Evolutionary conservation across 805 yeast genomes (phyloP).

Genomic region (Ogataea trehaloabstinens): DNA sequence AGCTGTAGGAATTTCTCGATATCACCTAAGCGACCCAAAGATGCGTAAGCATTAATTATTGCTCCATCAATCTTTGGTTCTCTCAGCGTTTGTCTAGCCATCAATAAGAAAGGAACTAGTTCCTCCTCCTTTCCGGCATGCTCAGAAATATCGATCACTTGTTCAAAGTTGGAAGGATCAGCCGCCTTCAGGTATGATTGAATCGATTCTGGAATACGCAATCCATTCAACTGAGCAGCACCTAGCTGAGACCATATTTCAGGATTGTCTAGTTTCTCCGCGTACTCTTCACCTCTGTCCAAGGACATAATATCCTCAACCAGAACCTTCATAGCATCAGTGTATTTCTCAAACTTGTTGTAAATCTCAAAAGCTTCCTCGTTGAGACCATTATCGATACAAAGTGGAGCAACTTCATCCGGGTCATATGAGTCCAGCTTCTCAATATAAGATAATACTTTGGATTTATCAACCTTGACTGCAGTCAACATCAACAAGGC

Average conservation of each 20-base stretch:
- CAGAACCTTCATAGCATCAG: conserved; percentile 83
- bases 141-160: conserved; percentile 91
- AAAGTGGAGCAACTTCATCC: conserved; percentile 87
- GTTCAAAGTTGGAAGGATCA: conserved; percentile 85
- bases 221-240: conserved; percentile 91
- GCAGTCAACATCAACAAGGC: conserved; percentile 92
- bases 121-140: conserved; percentile 97
- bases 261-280: conserved; percentile 81
- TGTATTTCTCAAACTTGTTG: conserved; percentile 73
- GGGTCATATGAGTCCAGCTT: conserved; percentile 90
- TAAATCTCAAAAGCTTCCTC: conserved; percentile 96
- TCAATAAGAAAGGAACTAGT: conserved; percentile 75
- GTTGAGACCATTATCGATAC: conserved; percentile 80
- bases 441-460: conserved; percentile 80
- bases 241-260: conserved; percentile 95
- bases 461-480: conserved; percentile 87
- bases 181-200: conserved; percentile 88
- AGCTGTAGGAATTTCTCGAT: conserved; percentile 82
- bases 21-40: conserved; percentile 68
- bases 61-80: conserved; percentile 95
- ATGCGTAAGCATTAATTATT: conserved; percentile 81
- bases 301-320: conserved; percentile 92
- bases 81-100: conserved; percentile 90
- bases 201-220: conserved; percentile 88
- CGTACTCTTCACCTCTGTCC: conserved; percentile 91